Evolutionary conservation across 75 land plant species (phyloP), one percentile per base, ranked within the genome.

Genomic region (Picea sitchensis): DNA sequence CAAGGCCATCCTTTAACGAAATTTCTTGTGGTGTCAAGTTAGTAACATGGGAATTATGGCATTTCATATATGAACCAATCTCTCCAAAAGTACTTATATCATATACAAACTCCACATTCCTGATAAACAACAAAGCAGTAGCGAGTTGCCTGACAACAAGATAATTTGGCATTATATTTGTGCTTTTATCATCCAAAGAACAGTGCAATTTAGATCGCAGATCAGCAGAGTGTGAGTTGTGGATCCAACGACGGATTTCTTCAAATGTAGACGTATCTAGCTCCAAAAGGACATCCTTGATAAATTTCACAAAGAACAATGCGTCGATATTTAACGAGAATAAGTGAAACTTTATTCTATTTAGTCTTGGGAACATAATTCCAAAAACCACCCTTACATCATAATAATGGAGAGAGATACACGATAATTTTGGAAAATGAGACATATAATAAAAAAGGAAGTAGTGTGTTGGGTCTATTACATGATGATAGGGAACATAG

Each of bases 41-140:
- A 23, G 91, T 91, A 57, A 91, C 98, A 88, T 92, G 92, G 76
- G 82, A 90, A 58, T 86, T 86, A 18, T 82, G 64, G 67, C 83
- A 80, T 71, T 77, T 84, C 38, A 94, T 26, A 26, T 26, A 26
- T 26, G 26, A 26, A 26, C 26, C 26, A 26, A 26, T 26, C 26
- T 94, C 90, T 36, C 86, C 77, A 79, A 93, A 95, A 14, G 92
- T 93, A 76, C 74, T 62, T 20, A 87, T 58, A 78, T 90, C 90
- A 85, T 95, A 95, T 75, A 92, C 93, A 65, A 91, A 90, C 81
- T 93, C 95, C 74, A 89, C 81, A 77, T 91, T 91, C 80, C 90
- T 86, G 5, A 89, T 85, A 74, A 82, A 79, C n/a, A 92, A 62
- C 31, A 92, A 82, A 14, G 89, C 93, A 17, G 91, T 86, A n/a